These are phyloP conservation scores for Alternaria rosae DNA, from an alignment of 2,329 filamentous ascomycete species.

Conservation along the genomic window DNA sequence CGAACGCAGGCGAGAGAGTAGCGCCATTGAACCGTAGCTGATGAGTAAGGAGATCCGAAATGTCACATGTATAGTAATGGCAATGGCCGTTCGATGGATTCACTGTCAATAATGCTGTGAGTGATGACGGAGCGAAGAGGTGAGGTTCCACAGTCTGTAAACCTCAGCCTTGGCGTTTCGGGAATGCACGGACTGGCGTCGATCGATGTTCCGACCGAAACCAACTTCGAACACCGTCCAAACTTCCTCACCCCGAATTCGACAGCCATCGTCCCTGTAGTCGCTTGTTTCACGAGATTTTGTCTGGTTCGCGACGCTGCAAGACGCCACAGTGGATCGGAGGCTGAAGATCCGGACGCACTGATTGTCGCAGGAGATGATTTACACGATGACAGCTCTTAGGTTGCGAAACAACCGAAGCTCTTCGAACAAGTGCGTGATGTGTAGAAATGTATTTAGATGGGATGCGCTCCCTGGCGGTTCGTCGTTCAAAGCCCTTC, in stretches of 20 bases:
- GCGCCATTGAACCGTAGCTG: not conserved
- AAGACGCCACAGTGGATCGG: not conserved
- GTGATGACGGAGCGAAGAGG: slow-evolving; percentile 5
- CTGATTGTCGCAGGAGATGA: not conserved
- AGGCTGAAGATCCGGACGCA: not conserved
- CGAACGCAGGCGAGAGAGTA: not conserved
- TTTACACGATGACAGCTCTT: not conserved
- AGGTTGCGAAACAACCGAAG: not conserved
- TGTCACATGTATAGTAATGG: not conserved
- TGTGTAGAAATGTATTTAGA: not conserved
- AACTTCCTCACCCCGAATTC: slow-evolving; percentile 12
- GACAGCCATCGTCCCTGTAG: slow-evolving; percentile 6
- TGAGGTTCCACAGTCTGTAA: slow-evolving; percentile 24
- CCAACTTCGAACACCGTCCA: slow-evolving; percentile 30
- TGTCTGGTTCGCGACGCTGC: not conserved
- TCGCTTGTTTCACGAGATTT: slow-evolving; percentile 1
- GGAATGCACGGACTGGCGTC: slow-evolving; percentile 19
- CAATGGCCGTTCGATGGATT: not conserved
- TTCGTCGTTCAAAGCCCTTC: not conserved
- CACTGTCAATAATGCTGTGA: not conserved
- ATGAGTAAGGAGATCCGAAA: not conserved
- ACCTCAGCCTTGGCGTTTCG: slow-evolving; percentile 22
- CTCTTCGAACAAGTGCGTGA: slow-evolving; percentile 3
- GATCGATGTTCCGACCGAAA: slow-evolving; percentile 21
- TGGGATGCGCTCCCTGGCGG: not conserved